phyloP scores from a whole-genome alignment of 2,329 filamentous ascomycete genomes.

The Calonectria hawksworthii region DNA sequence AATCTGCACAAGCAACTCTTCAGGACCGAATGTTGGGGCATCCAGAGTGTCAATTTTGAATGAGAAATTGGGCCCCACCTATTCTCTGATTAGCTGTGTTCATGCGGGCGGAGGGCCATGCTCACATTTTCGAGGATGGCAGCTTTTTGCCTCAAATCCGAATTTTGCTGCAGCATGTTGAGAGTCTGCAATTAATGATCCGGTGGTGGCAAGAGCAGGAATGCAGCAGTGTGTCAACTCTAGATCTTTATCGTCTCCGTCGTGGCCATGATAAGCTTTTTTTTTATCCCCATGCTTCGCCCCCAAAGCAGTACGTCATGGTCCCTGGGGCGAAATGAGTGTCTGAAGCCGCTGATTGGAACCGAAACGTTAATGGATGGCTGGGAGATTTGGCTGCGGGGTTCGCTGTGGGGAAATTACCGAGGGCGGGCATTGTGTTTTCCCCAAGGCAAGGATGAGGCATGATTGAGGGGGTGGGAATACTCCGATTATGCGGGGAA shows the following conservation, averaged over 20 bases:
- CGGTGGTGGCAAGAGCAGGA: background rate
- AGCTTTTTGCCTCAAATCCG: background rate
- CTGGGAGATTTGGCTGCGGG: background rate
- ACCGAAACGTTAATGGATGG: background rate
- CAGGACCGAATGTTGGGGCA: slow-evolving; percentile 35
- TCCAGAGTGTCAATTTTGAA: background rate
- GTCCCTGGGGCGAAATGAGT: background rate
- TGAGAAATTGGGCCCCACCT: background rate
- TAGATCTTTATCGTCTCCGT: background rate
- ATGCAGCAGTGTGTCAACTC: background rate
- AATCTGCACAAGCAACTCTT: slow-evolving; percentile 51
- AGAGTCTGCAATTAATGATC: background rate
- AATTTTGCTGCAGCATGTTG: background rate
- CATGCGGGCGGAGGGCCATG: background rate
- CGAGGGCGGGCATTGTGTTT: background rate
- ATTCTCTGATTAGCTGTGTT: background rate
- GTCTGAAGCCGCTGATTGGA: background rate
- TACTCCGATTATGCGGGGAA: background rate
- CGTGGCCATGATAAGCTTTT: background rate
- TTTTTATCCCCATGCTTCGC: too few species aligned
- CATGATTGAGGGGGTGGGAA: slow-evolving; percentile 1
- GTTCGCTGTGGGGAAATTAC: slow-evolving; percentile 3
- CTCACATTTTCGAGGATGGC: background rate
- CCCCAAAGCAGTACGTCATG: background rate
- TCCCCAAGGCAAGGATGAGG: background rate